Base-by-base conservation (phyloP, 306 rosid species). In the Casuarina glauca region DNA sequence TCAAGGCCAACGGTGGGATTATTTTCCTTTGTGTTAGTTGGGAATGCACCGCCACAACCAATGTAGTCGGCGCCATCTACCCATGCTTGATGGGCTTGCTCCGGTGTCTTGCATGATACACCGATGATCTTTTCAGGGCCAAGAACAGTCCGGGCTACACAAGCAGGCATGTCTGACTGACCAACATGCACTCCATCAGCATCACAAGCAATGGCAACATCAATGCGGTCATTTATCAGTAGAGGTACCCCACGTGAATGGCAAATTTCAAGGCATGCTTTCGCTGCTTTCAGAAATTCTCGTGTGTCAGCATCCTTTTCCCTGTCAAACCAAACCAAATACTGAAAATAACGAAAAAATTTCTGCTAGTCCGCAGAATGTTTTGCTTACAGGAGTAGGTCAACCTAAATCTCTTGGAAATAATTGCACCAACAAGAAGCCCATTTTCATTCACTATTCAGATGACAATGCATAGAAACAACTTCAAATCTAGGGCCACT, bases 161-260 rank as follows among this genome's bases (percentile, higher is more conserved):
- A 68, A 58, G 78, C 87, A n/a, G 93, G 89, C 92, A 95, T 89
- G 92, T 95, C 98, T 35, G 97, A 92, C 72, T 95, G 97, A 60
- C 98, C 97, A 75, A 95, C 81, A 78, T 95, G 98, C 73, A 95
- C 93, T 67, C 98, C 98, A 70, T 91, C 98, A 2, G 98, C 98
- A 75, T 88, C 91, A 69, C 96, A 88, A 61, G 97, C 98, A 72
- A 95, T 91, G 50, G 96, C 96, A 48, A 95, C 85, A 76, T 95
- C 96, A 15, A 91, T 76, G 11, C 98, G 91, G 79, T 95, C 98
- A 17, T 95, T 95, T 84, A 95, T 91, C 54, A 95, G 87, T 9
- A 92, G 79, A 60, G 90, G 96, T 44, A 95, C 91, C 55, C 98
- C 92, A 36, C 82, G 78, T 55, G 86, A 81, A 77, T 49, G 92